These are phyloP conservation scores for Crithidia fasciculata DNA, from an alignment of 208 protist genomes.

Conservation along the genomic window DNA sequence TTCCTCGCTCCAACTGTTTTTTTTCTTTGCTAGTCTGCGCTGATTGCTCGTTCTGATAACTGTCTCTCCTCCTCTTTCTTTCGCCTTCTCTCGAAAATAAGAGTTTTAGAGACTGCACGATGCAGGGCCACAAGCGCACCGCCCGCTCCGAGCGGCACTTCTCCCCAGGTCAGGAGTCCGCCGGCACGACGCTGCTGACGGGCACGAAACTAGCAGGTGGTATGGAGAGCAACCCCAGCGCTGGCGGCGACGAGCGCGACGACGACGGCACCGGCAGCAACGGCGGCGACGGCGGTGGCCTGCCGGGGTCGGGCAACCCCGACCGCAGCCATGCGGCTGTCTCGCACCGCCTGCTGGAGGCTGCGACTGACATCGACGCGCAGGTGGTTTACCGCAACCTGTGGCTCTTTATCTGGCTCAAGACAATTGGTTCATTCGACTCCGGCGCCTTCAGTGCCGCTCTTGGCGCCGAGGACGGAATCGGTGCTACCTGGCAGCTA, in stretches of 20 bases:
- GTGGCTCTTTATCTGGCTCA: conserved; percentile 81
- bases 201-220: background rate
- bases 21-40: too few species aligned
- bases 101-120: background rate
- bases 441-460: conserved; percentile 88
- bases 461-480: conserved; percentile 70
- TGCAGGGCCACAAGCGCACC: conserved; percentile 17
- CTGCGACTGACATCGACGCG: conserved; percentile 11
- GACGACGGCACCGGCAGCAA: background rate
- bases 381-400: conserved; percentile 64
- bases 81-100: too few species aligned
- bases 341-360: conserved; percentile 9
- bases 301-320: too few species aligned
- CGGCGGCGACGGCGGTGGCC: background rate
- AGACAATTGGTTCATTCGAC: conserved; percentile 88
- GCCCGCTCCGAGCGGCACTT: conserved; percentile 6
- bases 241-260: background rate
- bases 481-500: conserved; percentile 70
- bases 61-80: too few species aligned
- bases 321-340: background rate
- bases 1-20: too few species aligned
- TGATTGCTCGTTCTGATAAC: too few species aligned
- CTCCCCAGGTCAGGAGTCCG: background rate
- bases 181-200: background rate
- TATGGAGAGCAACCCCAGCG: background rate